A percentile compares a stretch with the other conserved stretches of the same genome.
Conservation (phyloP, 352 stramenopile species). For the Pythium insidiosum region DNA sequence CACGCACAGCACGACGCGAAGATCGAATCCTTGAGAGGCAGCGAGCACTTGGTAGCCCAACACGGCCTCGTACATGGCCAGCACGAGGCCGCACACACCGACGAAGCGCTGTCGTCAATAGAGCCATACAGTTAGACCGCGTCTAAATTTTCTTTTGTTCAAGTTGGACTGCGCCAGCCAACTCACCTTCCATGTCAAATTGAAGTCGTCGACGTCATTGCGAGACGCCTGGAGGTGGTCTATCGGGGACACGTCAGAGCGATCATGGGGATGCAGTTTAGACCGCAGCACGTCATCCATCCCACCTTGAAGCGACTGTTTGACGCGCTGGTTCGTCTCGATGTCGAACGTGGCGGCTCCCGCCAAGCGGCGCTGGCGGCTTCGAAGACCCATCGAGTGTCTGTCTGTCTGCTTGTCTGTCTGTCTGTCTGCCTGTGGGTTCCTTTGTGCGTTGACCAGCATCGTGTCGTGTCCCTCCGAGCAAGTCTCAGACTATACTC, state of each 20-base stretch:
- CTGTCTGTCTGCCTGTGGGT: too few relatives aligned
- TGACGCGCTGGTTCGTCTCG: slow-evolving; percentile 23
- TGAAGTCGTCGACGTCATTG: slow-evolving; percentile 13
- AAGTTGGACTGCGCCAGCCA: too few relatives aligned
- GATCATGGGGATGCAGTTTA: background rate
- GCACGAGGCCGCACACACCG: slow-evolving; percentile 24
- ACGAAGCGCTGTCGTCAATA: slow-evolving; percentile 19
- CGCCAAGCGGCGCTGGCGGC: slow-evolving; percentile 30
- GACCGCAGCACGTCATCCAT: background rate
- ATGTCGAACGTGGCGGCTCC: slow-evolving; percentile 32
- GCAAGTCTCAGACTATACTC: background rate
- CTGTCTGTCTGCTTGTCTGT: too few relatives aligned
- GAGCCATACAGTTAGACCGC: background rate
- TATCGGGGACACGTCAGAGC: slow-evolving; percentile 6
- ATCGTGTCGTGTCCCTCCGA: background rate
- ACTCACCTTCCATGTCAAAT: slow-evolving; percentile 13
- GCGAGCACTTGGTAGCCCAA: slow-evolving; percentile 26
- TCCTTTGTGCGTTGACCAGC: too few relatives aligned
- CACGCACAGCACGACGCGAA: slow-evolving; percentile 18
- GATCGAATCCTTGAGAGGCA: background rate
- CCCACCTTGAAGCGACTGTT: slow-evolving; percentile 24
- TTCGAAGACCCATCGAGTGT: slow-evolving; percentile 42
- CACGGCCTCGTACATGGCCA: slow-evolving; percentile 33
- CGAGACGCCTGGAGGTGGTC: slow-evolving; percentile 38
- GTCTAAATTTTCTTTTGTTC: too few relatives aligned